Base-by-base conservation (phyloP, 768 basidiomycete species). In the Lentinula lateritia region DNA sequence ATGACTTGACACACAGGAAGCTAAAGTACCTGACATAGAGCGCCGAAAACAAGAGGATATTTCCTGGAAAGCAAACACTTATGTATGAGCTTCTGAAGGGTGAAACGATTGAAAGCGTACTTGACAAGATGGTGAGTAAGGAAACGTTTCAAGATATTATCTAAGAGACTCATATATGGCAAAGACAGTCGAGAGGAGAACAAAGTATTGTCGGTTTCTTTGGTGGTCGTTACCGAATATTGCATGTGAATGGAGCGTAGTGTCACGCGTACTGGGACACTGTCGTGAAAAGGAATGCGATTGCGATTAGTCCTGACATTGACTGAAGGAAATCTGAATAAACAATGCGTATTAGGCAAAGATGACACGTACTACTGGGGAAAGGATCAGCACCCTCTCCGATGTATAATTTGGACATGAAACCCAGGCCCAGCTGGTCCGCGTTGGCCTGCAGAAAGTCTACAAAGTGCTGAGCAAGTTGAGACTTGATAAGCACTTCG, bases 31-130 rank as follows among this genome's bases (percentile, higher is more conserved):
- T 80, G 79, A 68, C 79, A 76, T 84, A 85, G 86, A 32, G 77
- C 71, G 2, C 91, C 91, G 69, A 92, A 93, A 60, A 92, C 82
- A 42, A 90, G 76, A 20, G 91, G 91, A 73, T 92, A 91, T 2
- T 85, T 84, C 67, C 91, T 92, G 65, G 45, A 64, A 64, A 57
- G 61, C 48, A 52, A 9, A 62, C n/a, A 13, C 38, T 43, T 20
- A 62, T 28, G 38, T 58, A 56, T 16, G 28, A 32, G 6, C 35
- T 41, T 32, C 28, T 41, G 42, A 23, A 18, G 6, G 32, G 42
- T 20, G 18, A 5, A 28, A 56, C 41, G 13, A 16, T 28, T 71
- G 77, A 46, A 39, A 42, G 8, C 6, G 15, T 39, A 87, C 88
- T 78, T 83, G 52, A 87, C 81, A 39, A 90, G 74, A 56, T 89